Evolutionary conservation across 2,329 filamentous ascomycete species (phyloP).

Genomic region (Dryadomyces quercivorus): DNA sequence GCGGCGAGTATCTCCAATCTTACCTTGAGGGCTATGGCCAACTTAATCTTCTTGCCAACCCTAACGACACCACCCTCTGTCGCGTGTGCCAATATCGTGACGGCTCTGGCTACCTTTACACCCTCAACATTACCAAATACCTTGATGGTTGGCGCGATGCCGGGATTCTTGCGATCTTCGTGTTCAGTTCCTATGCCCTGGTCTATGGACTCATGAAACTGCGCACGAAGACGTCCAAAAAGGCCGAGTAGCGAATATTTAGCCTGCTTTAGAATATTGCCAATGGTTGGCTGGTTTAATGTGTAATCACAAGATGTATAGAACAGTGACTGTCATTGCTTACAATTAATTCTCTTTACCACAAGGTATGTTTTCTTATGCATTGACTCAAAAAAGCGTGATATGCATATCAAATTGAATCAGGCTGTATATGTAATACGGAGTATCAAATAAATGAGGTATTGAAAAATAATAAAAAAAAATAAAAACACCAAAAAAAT

Average conservation of each 20-base stretch:
- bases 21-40: conserved; percentile 38
- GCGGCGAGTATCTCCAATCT: conserved; percentile 38
- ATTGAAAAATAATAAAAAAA: too few relatives aligned
- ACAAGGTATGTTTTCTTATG: too few relatives aligned
- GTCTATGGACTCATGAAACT: conserved; percentile 36
- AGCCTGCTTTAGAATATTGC: too few relatives aligned
- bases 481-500: background rate
- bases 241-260: conserved; percentile 22
- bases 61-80: conserved; percentile 42
- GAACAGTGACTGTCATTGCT: too few relatives aligned
- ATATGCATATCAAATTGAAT: too few relatives aligned
- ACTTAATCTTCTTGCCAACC: conserved; percentile 43
- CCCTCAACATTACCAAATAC: conserved; percentile 47
- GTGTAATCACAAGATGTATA: too few relatives aligned
- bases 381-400: too few relatives aligned
- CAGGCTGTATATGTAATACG: too few relatives aligned
- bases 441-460: too few relatives aligned
- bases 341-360: too few relatives aligned
- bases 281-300: too few relatives aligned
- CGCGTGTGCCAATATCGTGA: conserved; percentile 46
- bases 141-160: conserved; percentile 56
- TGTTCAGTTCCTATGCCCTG: conserved; percentile 36
- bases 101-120: conserved; percentile 47
- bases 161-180: conserved; percentile 45
- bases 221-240: conserved; percentile 34